Conservation (phyloP, 345 rosid genomes). For the Nasturtium officinale region DNA sequence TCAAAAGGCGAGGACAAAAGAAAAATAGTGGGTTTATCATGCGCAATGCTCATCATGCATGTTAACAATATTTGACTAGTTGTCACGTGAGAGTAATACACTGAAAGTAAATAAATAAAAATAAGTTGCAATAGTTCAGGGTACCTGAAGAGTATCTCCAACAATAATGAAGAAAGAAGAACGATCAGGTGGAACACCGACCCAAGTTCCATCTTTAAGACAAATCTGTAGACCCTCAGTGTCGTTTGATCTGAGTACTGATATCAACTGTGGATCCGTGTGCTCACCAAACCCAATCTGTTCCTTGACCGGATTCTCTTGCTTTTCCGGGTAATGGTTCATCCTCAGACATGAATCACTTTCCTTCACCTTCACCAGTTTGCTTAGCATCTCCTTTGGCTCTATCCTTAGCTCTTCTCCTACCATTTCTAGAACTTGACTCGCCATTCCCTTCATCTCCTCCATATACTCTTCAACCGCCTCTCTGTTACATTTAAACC, state of each 20-base stretch:
- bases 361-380: constrained; percentile 57
- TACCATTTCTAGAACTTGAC: constrained; percentile 65
- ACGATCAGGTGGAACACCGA: constrained; percentile 77
- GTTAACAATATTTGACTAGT: not conserved
- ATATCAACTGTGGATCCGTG: constrained; percentile 89
- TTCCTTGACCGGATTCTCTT: constrained; percentile 29
- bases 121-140: not conserved
- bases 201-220: constrained; percentile 66
- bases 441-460: constrained; percentile 61
- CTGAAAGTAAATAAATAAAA: not conserved
- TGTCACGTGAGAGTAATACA: not conserved
- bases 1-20: not conserved
- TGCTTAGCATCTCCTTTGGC: constrained; percentile 60
- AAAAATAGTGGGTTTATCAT: not conserved
- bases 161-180: constrained; percentile 76
- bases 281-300: constrained; percentile 81
- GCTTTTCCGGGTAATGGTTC: constrained; percentile 74
- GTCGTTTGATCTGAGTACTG: constrained; percentile 78
- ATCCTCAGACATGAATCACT: constrained; percentile 82
- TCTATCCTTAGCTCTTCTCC: constrained; percentile 66
- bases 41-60: not conserved
- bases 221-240: constrained; percentile 79
- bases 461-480: constrained; percentile 58
- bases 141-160: constrained; percentile 86
- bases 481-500: constrained; percentile 46